Conservation (phyloP, 805 yeast genomes). For the Priceomyces melissophilus region DNA sequence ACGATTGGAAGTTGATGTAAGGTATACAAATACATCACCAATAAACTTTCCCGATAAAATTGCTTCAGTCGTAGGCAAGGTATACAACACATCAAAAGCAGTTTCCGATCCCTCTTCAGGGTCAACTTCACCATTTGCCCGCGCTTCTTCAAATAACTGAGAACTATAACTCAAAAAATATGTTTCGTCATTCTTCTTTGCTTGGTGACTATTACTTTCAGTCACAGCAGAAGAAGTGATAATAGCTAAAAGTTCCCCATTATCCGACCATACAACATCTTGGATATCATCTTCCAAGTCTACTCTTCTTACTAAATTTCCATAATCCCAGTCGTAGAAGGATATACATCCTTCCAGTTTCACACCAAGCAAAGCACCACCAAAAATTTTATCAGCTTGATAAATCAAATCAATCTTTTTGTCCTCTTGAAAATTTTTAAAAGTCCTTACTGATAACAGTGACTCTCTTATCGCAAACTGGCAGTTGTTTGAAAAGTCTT, state of each 20-base stretch:
- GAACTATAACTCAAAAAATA: slow-evolving; percentile 75
- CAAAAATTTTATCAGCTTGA: slow-evolving; percentile 74
- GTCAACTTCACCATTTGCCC: slow-evolving; percentile 54
- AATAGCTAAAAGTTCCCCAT: slow-evolving; percentile 83
- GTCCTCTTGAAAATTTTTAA: slow-evolving; percentile 81
- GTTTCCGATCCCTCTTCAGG: slow-evolving; percentile 88
- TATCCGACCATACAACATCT: slow-evolving; percentile 88
- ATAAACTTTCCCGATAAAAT: slow-evolving; percentile 92
- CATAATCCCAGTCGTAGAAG: slow-evolving; percentile 93
- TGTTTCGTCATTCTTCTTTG: slow-evolving; percentile 50
- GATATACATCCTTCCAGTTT: slow-evolving; percentile 81
- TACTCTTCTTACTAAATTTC: slow-evolving; percentile 78
- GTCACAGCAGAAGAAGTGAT: slow-evolving; percentile 35
- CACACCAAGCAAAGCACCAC: slow-evolving; percentile 87
- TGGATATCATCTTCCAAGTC: slow-evolving; percentile 73
- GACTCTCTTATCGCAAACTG: slow-evolving; percentile 80
- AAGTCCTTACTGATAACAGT: slow-evolving; percentile 60
- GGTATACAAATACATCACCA: slow-evolving; percentile 93
- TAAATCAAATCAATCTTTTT: slow-evolving; percentile 63
- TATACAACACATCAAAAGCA: slow-evolving; percentile 79
- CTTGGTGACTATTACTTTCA: slow-evolving; percentile 15
- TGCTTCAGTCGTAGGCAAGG: slow-evolving; percentile 64
- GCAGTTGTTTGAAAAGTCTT: slow-evolving; percentile 56
- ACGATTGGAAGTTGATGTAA: slow-evolving; percentile 76
- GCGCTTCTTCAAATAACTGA: slow-evolving; percentile 61